These are phyloP conservation scores for Eutrema heterophyllum DNA, from an alignment of 345 rosid genomes.

Conservation along the genomic window DNA sequence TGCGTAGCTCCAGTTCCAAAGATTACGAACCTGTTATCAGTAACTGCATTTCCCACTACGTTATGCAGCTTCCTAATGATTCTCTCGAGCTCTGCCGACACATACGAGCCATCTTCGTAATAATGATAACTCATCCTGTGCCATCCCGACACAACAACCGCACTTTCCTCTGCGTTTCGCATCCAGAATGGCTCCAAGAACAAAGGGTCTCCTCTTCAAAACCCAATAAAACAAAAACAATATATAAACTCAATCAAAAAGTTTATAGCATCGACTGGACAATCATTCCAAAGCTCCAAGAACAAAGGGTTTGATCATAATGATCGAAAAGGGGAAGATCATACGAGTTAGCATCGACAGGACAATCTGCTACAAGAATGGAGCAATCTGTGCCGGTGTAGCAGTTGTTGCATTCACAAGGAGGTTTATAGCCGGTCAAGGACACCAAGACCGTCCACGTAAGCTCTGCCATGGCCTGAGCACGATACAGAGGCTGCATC, in stretches of 20 bases:
- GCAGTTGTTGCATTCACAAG: conserved; percentile 62
- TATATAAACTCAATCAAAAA: too few relatives aligned
- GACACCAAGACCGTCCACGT: conserved; percentile 41
- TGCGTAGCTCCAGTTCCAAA: conserved; percentile 49
- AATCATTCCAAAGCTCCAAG: too few relatives aligned
- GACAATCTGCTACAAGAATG: conserved; percentile 34
- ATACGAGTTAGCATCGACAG: conserved; percentile 46
- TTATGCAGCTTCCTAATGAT: neutral
- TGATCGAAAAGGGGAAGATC: neutral
- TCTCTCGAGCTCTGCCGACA: neutral
- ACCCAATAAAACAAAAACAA: neutral
- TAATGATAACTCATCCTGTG: neutral
- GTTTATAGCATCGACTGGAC: too few relatives aligned
- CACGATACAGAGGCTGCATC: conserved; percentile 50
- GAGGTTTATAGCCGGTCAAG: conserved; percentile 26
- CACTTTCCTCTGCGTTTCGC: conserved; percentile 6
- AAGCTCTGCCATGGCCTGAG: conserved; percentile 31
- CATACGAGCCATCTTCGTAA: neutral
- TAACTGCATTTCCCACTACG: neutral
- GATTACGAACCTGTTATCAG: neutral
- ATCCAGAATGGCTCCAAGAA: conserved; percentile 32
- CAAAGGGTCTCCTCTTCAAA: conserved; percentile 27
- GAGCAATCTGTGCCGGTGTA: conserved; percentile 54
- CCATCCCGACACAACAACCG: neutral
- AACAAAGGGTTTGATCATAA: neutral